Evolutionary conservation across 164 flowering plant species (phyloP).

Genomic region (Cinnamomum chago): DNA sequence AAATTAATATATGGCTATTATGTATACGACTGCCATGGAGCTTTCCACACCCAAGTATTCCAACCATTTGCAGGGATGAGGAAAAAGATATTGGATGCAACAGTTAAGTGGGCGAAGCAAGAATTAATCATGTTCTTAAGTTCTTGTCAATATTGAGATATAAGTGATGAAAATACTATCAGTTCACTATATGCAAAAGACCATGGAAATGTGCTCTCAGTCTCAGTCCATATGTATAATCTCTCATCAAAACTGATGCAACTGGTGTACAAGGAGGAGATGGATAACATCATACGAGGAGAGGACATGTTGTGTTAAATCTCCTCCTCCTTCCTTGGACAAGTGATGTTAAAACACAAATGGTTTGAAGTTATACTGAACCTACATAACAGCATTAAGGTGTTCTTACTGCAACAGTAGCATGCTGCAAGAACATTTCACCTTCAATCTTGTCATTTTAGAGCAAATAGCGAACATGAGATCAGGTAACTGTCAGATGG

Average conservation of each 20-base stretch:
- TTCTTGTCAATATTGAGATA: neutral
- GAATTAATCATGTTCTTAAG: neutral
- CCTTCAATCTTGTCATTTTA: neutral
- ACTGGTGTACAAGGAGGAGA: too few relatives aligned
- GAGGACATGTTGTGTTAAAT: neutral
- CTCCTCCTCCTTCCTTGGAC: neutral
- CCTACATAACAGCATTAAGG: neutral
- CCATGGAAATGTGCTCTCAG: neutral
- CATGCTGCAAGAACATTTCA: slow-evolving; percentile 1
- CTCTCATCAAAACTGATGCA: too few relatives aligned
- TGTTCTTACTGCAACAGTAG: neutral
- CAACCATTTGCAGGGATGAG: neutral
- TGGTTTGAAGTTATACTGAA: neutral
- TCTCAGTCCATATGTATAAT: too few relatives aligned
- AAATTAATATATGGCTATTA: neutral
- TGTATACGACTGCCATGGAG: neutral
- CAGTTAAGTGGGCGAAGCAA: neutral
- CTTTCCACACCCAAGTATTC: neutral
- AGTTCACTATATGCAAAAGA: neutral
- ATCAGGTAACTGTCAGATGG: neutral
- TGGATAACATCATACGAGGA: too few relatives aligned
- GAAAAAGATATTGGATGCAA: neutral
- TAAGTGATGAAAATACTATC: neutral
- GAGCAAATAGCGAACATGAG: neutral
- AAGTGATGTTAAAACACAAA: neutral